Conservation (phyloP, 352 stramenopile species). For the Globisporangium splendens region DNA sequence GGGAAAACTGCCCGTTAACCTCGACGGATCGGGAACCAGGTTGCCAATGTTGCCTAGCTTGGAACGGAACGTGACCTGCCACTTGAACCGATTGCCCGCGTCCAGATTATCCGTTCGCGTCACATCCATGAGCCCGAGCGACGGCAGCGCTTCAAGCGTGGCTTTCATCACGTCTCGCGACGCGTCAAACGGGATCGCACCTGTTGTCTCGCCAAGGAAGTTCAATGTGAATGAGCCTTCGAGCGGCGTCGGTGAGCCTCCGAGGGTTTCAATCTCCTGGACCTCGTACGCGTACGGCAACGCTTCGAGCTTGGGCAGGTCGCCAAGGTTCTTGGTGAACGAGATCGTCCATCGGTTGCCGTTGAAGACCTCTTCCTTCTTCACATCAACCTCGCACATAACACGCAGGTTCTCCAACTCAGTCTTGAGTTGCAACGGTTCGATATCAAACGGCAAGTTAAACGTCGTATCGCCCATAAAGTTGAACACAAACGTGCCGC, state of each 20-base stretch:
- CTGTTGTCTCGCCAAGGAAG: constrained; percentile 78
- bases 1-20: constrained; percentile 58
- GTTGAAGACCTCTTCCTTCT: constrained; percentile 67
- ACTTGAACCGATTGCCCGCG: constrained; percentile 85
- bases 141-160: constrained; percentile 84
- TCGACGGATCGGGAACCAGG: constrained; percentile 35
- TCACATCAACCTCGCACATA: constrained; percentile 68
- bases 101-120: constrained; percentile 63
- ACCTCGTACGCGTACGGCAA: constrained; percentile 91
- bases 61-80: constrained; percentile 93
- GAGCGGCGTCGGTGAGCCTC: constrained; percentile 92
- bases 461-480: constrained; percentile 90
- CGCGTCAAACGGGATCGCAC: constrained; percentile 84
- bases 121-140: constrained; percentile 90
- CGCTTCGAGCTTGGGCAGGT: constrained; percentile 88
- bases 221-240: constrained; percentile 86
- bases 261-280: constrained; percentile 89
- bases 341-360: constrained; percentile 93
- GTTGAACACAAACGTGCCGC: constrained; percentile 92
- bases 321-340: constrained; percentile 95
- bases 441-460: constrained; percentile 91
- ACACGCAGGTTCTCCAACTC: constrained; percentile 71
- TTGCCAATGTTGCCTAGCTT: constrained; percentile 78
- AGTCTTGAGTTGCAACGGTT: constrained; percentile 77
- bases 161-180: constrained; percentile 81